These are phyloP conservation scores for Trichomonascaceae sp. DNA, from an alignment of 1,139 yeast genomes.

Conservation along the genomic window DNA sequence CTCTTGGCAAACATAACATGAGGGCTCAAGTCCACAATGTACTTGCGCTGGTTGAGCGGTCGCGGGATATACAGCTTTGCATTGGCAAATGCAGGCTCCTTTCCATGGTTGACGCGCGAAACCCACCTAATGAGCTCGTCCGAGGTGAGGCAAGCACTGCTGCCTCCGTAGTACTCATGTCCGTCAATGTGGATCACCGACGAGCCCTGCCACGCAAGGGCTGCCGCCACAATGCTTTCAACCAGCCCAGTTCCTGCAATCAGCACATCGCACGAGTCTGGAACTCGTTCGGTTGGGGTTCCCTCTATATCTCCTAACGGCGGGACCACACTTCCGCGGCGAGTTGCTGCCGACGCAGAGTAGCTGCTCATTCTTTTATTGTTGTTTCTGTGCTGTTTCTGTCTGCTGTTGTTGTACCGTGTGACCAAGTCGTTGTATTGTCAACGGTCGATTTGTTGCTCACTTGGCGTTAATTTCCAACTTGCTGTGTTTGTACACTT, in stretches of 20 bases:
- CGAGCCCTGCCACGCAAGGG: conserved; percentile 93
- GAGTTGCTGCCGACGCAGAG: conserved; percentile 27
- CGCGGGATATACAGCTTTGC: conserved; percentile 52
- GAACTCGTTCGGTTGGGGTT: conserved; percentile 35
- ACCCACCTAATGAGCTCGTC: conserved; percentile 82
- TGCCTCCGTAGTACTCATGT: conserved; percentile 77
- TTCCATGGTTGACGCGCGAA: conserved; percentile 33
- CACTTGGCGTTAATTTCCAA: too few relatives aligned
- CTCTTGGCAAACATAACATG: conserved; percentile 79
- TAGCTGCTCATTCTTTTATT: conserved; percentile 23
- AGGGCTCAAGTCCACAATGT: conserved; percentile 84
- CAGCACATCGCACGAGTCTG: conserved; percentile 57
- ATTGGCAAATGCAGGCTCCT: conserved; percentile 14
- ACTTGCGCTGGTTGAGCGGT: conserved; percentile 51
- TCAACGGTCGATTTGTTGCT: too few relatives aligned
- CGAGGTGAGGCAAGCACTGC: conserved; percentile 70
- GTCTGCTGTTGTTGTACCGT: too few relatives aligned
- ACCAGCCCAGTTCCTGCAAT: conserved; percentile 87
- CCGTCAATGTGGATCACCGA: conserved; percentile 79
- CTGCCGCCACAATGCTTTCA: conserved; percentile 83
- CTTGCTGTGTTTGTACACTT: too few relatives aligned
- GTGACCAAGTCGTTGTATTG: too few relatives aligned
- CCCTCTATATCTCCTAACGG: conserved; percentile 45
- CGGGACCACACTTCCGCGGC: conserved; percentile 71
- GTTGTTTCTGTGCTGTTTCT: not conserved